phyloP scores from a whole-genome alignment of 2,329 filamentous ascomycete species.

The Dothidotthia symphoricarpi region DNA sequence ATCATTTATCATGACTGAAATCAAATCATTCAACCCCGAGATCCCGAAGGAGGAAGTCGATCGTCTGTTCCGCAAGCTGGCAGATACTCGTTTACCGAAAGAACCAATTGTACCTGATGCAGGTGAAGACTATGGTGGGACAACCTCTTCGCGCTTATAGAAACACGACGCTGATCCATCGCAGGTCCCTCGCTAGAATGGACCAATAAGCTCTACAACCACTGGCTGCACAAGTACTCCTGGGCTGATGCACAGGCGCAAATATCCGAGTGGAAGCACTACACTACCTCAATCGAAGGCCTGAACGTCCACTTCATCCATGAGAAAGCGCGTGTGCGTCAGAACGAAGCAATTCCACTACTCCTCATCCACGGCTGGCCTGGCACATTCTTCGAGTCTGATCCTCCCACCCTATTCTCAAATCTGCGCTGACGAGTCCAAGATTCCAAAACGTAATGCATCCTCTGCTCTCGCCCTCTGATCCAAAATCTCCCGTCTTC shows the following conservation, averaged over 20 bases:
- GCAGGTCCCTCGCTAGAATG: slow-evolving; percentile 31
- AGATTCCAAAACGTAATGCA: slow-evolving; percentile 39
- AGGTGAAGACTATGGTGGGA: slow-evolving; percentile 35
- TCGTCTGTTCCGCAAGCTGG: slow-evolving; percentile 38
- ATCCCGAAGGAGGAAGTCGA: slow-evolving; percentile 39
- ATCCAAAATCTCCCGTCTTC: slow-evolving; percentile 44
- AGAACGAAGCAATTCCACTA: slow-evolving; percentile 43
- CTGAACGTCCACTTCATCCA: slow-evolving; percentile 45
- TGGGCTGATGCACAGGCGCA: slow-evolving; percentile 35
- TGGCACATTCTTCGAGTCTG: slow-evolving; percentile 46
- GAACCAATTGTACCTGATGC: slow-evolving; percentile 39
- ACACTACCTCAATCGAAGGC: slow-evolving; percentile 36
- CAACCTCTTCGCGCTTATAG: background rate
- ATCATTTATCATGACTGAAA: slow-evolving; percentile 20
- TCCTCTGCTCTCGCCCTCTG: slow-evolving; percentile 34
- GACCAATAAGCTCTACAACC: slow-evolving; percentile 35
- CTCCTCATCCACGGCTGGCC: slow-evolving; percentile 49
- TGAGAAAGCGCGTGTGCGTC: slow-evolving; percentile 23
- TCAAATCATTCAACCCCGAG: slow-evolving; percentile 36
- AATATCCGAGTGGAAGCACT: slow-evolving; percentile 39
- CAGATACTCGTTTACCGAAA: slow-evolving; percentile 34
- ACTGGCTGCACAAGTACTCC: slow-evolving; percentile 37
- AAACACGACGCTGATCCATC: background rate
- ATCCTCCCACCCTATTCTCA: background rate
- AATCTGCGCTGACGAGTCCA: background rate